Evolutionary conservation across 768 basidiomycete genomes (phyloP).

Genomic region (Agrocybe praecox): DNA sequence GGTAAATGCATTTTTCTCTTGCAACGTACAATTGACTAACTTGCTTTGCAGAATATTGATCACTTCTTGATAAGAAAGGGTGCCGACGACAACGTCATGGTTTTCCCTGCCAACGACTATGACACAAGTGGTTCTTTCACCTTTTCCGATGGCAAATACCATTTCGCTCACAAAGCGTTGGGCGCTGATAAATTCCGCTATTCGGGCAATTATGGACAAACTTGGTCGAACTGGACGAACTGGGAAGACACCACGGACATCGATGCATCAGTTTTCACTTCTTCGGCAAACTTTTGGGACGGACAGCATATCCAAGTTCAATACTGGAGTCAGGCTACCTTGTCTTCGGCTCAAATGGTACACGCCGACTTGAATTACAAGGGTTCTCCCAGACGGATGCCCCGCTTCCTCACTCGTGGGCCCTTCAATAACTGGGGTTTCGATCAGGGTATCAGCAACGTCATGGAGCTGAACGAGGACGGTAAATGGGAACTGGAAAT

Average conservation of each 20-base stretch:
- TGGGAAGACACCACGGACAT: slow-evolving; percentile 80
- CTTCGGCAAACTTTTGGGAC: slow-evolving; percentile 64
- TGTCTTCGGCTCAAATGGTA: slow-evolving; percentile 65
- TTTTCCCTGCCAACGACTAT: slow-evolving; percentile 87
- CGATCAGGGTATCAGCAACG: slow-evolving; percentile 75
- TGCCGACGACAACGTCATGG: slow-evolving; percentile 70
- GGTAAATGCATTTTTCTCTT: slow-evolving; percentile 34
- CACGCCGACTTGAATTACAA: slow-evolving; percentile 76
- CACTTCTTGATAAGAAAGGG: slow-evolving; percentile 86
- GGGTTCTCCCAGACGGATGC: slow-evolving; percentile 69
- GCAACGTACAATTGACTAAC: slow-evolving; percentile 4
- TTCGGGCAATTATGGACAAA: slow-evolving; percentile 83
- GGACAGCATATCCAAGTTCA: slow-evolving; percentile 90
- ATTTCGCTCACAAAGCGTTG: slow-evolving; percentile 78
- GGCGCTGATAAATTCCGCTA: slow-evolving; percentile 91
- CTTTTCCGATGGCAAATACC: slow-evolving; percentile 63
- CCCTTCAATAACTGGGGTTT: slow-evolving; percentile 93
- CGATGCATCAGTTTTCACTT: slow-evolving; percentile 55
- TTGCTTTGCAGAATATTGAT: slow-evolving; percentile 55
- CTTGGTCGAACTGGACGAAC: slow-evolving; percentile 78
- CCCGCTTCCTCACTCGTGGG: slow-evolving; percentile 86
- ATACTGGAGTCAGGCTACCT: slow-evolving; percentile 78
- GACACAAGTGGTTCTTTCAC: slow-evolving; percentile 57
- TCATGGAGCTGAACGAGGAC: slow-evolving; percentile 66
- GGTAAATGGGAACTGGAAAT: slow-evolving; percentile 86